Percentiles rank a stretch among this genome's conserved stretches.
These are phyloP conservation scores for Zelonia costaricensis DNA, from an alignment of 208 protist genomes.

Conservation along the genomic window DNA sequence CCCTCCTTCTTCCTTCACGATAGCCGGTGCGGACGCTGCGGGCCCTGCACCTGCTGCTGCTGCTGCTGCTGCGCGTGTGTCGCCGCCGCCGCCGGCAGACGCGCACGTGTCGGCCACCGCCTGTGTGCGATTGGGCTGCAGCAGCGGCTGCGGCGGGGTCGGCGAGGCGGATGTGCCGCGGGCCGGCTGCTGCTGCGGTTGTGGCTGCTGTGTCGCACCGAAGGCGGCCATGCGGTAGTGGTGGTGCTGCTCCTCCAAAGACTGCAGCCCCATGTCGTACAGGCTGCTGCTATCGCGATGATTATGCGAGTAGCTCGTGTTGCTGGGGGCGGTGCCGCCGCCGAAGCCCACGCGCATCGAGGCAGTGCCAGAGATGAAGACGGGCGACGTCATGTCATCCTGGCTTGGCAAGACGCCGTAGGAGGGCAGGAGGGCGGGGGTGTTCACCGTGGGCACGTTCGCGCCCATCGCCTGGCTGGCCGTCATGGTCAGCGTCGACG, in stretches of 20 bases:
- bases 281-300: conserved; percentile 10
- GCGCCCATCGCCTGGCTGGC: not conserved
- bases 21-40: too few species aligned
- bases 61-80: too few species aligned
- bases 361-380: not conserved
- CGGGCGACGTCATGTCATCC: conserved; percentile 1
- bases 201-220: conserved; percentile 9
- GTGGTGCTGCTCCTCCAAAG: conserved; percentile 28
- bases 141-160: conserved; percentile 1
- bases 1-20: too few species aligned
- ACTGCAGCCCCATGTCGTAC: conserved; percentile 29
- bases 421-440: too few species aligned
- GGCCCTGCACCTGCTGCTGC: too few species aligned
- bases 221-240: conserved; percentile 20
- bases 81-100: too few species aligned
- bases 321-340: not conserved
- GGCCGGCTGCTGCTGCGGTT: not conserved
- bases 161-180: not conserved
- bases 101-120: too few species aligned
- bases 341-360: conserved; percentile 2
- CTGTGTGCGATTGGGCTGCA: not conserved
- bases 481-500: not conserved
- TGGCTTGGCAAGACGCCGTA: not conserved
- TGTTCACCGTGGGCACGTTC: not conserved
- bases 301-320: not conserved